Conservation (phyloP, 768 basidiomycete species). For the Mycena vitilis region DNA sequence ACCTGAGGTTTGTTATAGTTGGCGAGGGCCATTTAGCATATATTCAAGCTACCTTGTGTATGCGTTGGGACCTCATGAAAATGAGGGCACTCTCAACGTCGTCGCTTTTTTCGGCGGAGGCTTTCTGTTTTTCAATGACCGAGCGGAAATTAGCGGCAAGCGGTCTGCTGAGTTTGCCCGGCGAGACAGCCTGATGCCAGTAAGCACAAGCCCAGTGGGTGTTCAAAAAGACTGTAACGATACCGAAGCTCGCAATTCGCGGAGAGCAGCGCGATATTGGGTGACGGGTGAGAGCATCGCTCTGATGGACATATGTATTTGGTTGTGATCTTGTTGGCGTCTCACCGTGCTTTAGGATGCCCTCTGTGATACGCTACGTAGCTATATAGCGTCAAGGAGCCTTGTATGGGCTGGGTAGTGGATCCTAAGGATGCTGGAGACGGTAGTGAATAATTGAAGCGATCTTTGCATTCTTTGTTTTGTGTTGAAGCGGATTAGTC, state of each 20-base stretch:
- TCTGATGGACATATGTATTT: not conserved
- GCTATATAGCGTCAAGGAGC: too few species aligned
- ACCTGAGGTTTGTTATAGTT: constrained; percentile 54
- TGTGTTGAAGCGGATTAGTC: too few species aligned
- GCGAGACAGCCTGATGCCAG: constrained; percentile 43
- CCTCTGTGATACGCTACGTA: too few species aligned
- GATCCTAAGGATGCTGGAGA: too few species aligned
- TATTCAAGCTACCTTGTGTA: constrained; percentile 73
- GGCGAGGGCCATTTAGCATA: not conserved
- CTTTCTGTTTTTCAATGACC: constrained; percentile 58
- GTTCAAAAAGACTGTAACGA: constrained; percentile 31
- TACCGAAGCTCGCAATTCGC: constrained; percentile 67
- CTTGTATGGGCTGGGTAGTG: too few species aligned
- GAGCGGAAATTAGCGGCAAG: constrained; percentile 66
- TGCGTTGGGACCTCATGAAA: constrained; percentile 79
- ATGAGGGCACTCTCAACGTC: constrained; percentile 71
- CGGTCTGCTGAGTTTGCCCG: constrained; percentile 52
- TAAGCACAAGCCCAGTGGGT: not conserved
- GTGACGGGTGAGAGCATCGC: constrained; percentile 47
- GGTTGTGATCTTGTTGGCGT: not conserved
- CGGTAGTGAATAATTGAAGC: too few species aligned
- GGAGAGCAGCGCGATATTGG: constrained; percentile 63
- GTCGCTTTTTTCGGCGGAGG: constrained; percentile 35
- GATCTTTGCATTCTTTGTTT: too few species aligned
- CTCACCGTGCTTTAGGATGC: not conserved